Evolutionary conservation across 176 grass and related monocot species (phyloP).

Genomic region (Carex pumila): DNA sequence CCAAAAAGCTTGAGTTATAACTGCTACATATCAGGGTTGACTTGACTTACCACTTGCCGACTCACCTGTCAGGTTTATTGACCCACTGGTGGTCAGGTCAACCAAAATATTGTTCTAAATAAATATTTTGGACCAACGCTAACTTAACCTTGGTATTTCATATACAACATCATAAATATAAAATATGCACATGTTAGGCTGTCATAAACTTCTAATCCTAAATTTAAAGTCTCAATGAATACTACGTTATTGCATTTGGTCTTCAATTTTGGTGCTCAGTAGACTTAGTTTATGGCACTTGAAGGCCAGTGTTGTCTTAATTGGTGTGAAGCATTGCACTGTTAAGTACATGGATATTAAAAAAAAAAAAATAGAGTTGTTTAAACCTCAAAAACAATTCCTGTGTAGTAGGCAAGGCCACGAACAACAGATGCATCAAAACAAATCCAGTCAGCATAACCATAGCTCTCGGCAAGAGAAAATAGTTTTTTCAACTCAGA

Average conservation of each 20-base stretch:
- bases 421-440: slow-evolving; percentile 90
- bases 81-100: neutral
- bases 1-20: neutral
- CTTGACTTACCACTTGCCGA: neutral
- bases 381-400: slow-evolving; percentile 82
- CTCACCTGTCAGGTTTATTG: neutral
- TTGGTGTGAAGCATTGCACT: neutral
- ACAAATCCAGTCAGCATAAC: slow-evolving; percentile 82
- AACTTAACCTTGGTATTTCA: neutral
- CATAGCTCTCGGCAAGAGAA: slow-evolving; percentile 73
- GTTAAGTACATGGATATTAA: neutral
- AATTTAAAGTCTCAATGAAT: slow-evolving; percentile 2
- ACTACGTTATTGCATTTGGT: neutral
- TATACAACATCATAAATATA: neutral
- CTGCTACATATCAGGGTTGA: neutral
- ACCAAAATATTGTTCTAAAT: neutral
- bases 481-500: slow-evolving; percentile 79
- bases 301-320: neutral
- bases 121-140: neutral
- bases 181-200: neutral
- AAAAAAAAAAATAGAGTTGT: neutral
- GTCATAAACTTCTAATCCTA: neutral
- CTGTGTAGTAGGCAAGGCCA: slow-evolving; percentile 97
- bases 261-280: neutral
- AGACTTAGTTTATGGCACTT: neutral